Base-by-base conservation (phyloP, 768 basidiomycete genomes). In the Lyophyllum decastes region DNA sequence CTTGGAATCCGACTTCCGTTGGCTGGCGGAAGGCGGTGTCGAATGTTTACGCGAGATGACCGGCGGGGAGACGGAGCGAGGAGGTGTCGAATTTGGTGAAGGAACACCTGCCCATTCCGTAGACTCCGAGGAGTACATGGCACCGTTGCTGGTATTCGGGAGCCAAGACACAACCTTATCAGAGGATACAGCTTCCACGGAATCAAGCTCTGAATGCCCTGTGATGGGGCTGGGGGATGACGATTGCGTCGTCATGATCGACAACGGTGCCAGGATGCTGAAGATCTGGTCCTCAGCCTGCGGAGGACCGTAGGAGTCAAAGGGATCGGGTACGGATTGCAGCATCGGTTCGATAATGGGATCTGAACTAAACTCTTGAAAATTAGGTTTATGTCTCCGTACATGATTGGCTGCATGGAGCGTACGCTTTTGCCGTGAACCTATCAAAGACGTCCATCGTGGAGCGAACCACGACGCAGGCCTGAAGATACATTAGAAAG, bases 401-500 rank as follows among this genome's bases (percentile, higher is more conserved):
- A 25, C 33, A 46, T 47, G 61, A 55, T 68, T 51, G 68, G 60
- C 14, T 27, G 53, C 61, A 52, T 47, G 52, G 55, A 38, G 77
- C 90, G 63, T 77, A 94, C 91, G 92, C 85, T 76, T 94, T 94
- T 22, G 90, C 81, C 12, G 90, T 92, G 61, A 94, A 84, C 58
- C 85, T 82, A 68, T 96, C 95, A 65, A 95, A 95, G 8, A 97
- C 82, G 64, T 98, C 95, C 82, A 98, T 87, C 14, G 92, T 90
- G 30, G 92, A 92, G 53, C 94, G 88, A 52, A 96, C 89, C 2
- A 88, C 88, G 30, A 95, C 80, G 66, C 88, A 94, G 50, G 87
- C 79, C 89, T 90, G 43, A 44, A 22, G 30, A 58, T n/a, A 44
- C 35, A 47, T 63, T 44, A 60, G 59, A 52, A 49, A 59, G 30